Base-by-base conservation (phyloP, 2,329 filamentous ascomycete genomes). In the Apiospora phragmitis region DNA sequence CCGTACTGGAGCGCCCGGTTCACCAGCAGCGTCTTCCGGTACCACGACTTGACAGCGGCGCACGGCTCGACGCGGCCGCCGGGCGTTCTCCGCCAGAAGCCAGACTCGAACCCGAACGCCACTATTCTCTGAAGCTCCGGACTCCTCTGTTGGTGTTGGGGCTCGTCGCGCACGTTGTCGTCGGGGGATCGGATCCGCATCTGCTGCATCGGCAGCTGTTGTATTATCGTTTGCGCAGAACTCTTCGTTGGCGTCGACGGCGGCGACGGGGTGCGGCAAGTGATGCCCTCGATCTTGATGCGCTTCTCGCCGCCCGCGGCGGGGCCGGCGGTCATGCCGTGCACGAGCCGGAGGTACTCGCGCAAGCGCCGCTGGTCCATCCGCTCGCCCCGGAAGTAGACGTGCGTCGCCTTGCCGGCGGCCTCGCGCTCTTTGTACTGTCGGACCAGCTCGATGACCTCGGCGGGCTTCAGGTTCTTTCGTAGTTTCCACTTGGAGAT, bases 331-430 rank as follows among this genome's bases (percentile, higher is more conserved):
- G 4, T 38, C 55, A 62, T 62, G 32, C 55, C 55, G 55, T 62
- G 55, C 18, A 62, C 55, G 32, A 62, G 55, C 32, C 55, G 32
- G 32, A 62, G 55, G 55, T 62, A 62, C 32, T 62, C 55, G 32
- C 55, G 55, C 29, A 62, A 4, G 32, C 55, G 55, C 32, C 55
- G 55, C 55, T 62, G 55, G 55, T 62, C 55, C 55, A 62, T 62
- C 55, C 32, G 32, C 55, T 62, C 55, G 55, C 55, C 55, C 55
- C 55, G 55, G 32, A 62, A 62, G 55, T 62, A 62, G 3, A 62
- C 55, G 18, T 62, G 55, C 3, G 55, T 62, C 29, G 55, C 12
- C 3, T 62, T 62, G 1, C 55, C 55, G 2, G 55, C 55, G 18
- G 55, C 32, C 18, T 62, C 55, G 18, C 55, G 55, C 55, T 62